These are phyloP conservation scores for Trichoderma aggressivum DNA, from an alignment of 2,329 filamentous ascomycete genomes.

Conservation along the genomic window DNA sequence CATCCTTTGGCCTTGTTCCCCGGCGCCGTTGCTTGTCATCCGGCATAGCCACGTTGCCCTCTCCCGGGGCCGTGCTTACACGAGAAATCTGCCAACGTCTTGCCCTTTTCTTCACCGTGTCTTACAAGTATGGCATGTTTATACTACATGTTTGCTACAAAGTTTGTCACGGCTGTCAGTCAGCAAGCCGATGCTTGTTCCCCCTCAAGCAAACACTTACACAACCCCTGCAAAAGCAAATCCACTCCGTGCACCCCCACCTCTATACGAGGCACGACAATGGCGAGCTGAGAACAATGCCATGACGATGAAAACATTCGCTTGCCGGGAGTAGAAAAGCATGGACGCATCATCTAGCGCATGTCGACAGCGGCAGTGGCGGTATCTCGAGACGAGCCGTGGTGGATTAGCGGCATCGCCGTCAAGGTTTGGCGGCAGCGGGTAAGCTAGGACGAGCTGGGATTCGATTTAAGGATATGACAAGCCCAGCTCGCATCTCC, in stretches of 20 bases:
- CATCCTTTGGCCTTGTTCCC: background rate
- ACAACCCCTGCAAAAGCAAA: background rate
- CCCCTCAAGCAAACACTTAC: background rate
- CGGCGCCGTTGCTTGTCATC: background rate
- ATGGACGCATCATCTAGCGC: background rate
- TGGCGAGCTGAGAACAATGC: background rate
- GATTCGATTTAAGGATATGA: conserved; percentile 7
- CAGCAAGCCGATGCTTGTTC: background rate
- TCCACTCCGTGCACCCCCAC: background rate
- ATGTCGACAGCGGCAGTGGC: background rate
- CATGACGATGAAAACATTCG: background rate
- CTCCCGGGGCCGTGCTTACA: background rate
- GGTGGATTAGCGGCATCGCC: background rate
- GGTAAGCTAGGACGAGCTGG: background rate
- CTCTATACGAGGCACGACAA: background rate
- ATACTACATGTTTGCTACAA: background rate
- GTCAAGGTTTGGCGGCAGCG: background rate
- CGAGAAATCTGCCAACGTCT: background rate
- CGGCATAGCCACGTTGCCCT: background rate
- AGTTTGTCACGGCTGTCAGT: background rate
- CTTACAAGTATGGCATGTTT: background rate
- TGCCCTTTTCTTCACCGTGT: background rate
- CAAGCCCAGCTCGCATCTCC: background rate
- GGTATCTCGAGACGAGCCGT: background rate
- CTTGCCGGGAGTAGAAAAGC: background rate